These are phyloP conservation scores for Nannochloris sp. DNA, from an alignment of 139 green algal genomes.

Conservation along the genomic window DNA sequence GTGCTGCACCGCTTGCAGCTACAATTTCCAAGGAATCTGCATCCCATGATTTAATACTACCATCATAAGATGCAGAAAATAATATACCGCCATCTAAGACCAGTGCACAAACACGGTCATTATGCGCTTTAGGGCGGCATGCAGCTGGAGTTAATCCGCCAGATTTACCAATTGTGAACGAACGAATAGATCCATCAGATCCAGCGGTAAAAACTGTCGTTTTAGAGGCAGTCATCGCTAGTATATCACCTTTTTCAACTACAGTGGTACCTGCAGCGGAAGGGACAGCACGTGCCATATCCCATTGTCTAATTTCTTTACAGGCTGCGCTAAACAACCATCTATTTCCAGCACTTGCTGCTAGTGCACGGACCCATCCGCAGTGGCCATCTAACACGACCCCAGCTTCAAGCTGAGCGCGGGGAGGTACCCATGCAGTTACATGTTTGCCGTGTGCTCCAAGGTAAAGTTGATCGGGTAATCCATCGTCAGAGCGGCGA, in stretches of 20 bases:
- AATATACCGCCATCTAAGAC: constrained; percentile 31
- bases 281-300: constrained; percentile 54
- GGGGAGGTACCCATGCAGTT: constrained; percentile 40
- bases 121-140: constrained; percentile 48
- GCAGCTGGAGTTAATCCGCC: constrained; percentile 38
- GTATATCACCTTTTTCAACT: constrained; percentile 64
- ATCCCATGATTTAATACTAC: constrained; percentile 62
- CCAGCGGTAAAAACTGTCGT: constrained; percentile 45
- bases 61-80: constrained; percentile 52
- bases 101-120: constrained; percentile 46
- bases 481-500: constrained; percentile 7
- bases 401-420: constrained; percentile 17
- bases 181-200: constrained; percentile 51
- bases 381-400: constrained; percentile 52
- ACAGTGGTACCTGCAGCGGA: constrained; percentile 36
- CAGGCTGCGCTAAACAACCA: constrained; percentile 64
- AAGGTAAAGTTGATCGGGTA: constrained; percentile 41
- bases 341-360: constrained; percentile 25
- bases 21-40: constrained; percentile 48
- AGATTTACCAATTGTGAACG: constrained; percentile 43
- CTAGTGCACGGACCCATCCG: constrained; percentile 60
- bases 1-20: constrained; percentile 20
- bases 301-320: constrained; percentile 63
- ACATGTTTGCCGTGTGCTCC: constrained; percentile 52
- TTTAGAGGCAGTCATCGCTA: constrained; percentile 36